Percentiles rank a stretch among this genome's conserved stretches.
These are phyloP conservation scores for Hypoxylon sp. DNA, from an alignment of 2,329 filamentous ascomycete species.

Conservation along the genomic window DNA sequence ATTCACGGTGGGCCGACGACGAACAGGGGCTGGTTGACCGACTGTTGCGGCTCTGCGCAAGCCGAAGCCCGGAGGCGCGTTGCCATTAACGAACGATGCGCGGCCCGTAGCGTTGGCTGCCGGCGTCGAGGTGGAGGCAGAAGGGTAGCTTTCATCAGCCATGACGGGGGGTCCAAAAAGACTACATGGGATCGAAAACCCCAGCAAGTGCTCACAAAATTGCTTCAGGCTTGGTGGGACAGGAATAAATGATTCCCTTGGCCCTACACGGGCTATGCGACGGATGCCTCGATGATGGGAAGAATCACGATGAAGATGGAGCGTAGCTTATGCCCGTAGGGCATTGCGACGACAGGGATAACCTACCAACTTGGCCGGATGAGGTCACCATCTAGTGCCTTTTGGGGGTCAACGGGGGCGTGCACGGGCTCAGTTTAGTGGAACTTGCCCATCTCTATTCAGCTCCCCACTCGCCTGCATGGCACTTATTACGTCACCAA, in stretches of 20 bases:
- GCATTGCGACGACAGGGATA: constrained; percentile 42
- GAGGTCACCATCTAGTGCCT: constrained; percentile 36
- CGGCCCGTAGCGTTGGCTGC: constrained; percentile 43
- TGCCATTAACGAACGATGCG: constrained; percentile 34
- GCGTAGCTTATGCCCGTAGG: constrained; percentile 9
- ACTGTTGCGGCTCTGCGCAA: constrained; percentile 61
- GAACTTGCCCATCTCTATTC: constrained; percentile 22
- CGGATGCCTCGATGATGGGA: constrained; percentile 18
- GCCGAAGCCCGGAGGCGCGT: constrained; percentile 55
- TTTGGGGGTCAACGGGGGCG: constrained; percentile 6
- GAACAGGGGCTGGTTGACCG: constrained; percentile 54
- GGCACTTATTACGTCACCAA: constrained; percentile 29
- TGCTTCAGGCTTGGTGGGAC: constrained; percentile 1
- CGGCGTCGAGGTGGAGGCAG: constrained; percentile 46
- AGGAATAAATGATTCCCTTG: constrained; percentile 12
- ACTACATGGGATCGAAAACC: constrained; percentile 41
- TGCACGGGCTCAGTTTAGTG: constrained; percentile 15
- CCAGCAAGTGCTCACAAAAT: constrained; percentile 1
- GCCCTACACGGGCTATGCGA: constrained; percentile 34
- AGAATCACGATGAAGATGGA: constrained; percentile 31
- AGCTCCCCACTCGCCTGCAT: constrained; percentile 29
- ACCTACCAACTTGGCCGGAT: constrained; percentile 22
- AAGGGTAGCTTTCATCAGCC: constrained; percentile 51
- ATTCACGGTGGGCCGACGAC: constrained; percentile 48
- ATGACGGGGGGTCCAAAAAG: constrained; percentile 45